These are phyloP conservation scores for Aspergillus luchuensis DNA, from an alignment of 2,329 filamentous ascomycete genomes.

Conservation along the genomic window DNA sequence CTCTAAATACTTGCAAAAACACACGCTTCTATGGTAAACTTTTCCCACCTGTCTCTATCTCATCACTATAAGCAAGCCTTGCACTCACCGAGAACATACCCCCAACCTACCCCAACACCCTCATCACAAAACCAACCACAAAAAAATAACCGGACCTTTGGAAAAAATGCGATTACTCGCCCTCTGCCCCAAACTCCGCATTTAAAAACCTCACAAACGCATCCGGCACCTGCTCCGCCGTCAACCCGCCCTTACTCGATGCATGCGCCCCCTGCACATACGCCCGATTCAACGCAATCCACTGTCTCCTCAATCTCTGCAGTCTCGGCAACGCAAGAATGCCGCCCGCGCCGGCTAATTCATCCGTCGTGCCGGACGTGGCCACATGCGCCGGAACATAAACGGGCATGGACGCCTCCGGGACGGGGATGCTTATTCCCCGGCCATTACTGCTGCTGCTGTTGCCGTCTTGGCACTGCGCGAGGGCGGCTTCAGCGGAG, in stretches of 20 bases:
- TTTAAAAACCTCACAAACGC: slow-evolving; percentile 52
- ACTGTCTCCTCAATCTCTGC: slow-evolving; percentile 49
- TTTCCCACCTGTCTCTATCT: background rate
- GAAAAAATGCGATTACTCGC: background rate
- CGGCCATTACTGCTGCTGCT: background rate
- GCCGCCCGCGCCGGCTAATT: slow-evolving; percentile 45
- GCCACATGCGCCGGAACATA: slow-evolving; percentile 43
- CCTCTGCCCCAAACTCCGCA: slow-evolving; percentile 43
- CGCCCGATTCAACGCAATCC: slow-evolving; percentile 49
- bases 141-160: background rate
- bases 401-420: slow-evolving; percentile 33
- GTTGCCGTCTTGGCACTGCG: slow-evolving; percentile 25
- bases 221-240: slow-evolving; percentile 41
- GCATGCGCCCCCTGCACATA: slow-evolving; percentile 43
- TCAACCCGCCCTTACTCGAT: slow-evolving; percentile 34
- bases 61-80: background rate
- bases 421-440: slow-evolving; percentile 40
- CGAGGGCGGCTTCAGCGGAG: slow-evolving; percentile 40
- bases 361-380: slow-evolving; percentile 42
- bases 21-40: slow-evolving; percentile 2
- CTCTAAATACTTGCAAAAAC: background rate
- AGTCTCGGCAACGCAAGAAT: slow-evolving; percentile 45
- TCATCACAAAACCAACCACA: background rate
- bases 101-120: background rate
- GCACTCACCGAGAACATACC: too few species aligned